Evolutionary conservation across 106 monocot species (phyloP).

Genomic region (Ottelia alismoides): DNA sequence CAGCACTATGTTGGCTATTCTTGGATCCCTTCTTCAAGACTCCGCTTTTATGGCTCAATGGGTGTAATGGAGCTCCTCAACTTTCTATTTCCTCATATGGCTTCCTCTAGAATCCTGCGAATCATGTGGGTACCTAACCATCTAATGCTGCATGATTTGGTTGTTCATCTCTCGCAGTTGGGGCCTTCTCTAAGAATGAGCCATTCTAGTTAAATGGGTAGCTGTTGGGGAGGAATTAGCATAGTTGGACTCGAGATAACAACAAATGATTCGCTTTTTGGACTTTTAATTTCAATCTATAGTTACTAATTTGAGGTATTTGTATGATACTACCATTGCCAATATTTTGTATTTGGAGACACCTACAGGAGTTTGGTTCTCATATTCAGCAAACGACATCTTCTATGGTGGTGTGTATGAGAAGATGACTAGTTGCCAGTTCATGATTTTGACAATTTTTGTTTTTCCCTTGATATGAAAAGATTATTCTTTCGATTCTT

Average conservation of each 20-base stretch:
- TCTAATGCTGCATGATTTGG: constrained; percentile 6
- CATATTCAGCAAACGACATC: constrained; percentile 16
- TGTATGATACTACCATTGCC: constrained; percentile 5
- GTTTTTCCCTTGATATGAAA: too few species aligned
- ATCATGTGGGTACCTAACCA: too few species aligned
- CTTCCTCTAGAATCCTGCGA: too few species aligned
- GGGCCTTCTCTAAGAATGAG: constrained; percentile 10
- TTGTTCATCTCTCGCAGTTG: constrained; percentile 13
- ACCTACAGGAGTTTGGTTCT: constrained; percentile 19
- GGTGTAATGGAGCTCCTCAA: constrained; percentile 10
- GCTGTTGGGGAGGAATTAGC: not conserved
- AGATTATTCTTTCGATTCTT: too few species aligned
- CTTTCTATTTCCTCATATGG: too few species aligned
- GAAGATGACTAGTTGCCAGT: too few species aligned
- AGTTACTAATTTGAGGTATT: too few species aligned
- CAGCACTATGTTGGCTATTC: constrained; percentile 25
- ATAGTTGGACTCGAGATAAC: constrained; percentile 4
- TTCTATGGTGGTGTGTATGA: constrained; percentile 9
- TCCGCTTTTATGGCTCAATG: constrained; percentile 27
- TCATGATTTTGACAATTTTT: too few species aligned
- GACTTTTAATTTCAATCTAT: too few species aligned
- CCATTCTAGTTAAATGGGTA: constrained; percentile 6
- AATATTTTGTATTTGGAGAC: constrained; percentile 24
- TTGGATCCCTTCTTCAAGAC: constrained; percentile 7
- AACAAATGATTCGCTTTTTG: too few species aligned